Evolutionary conservation across 23 red algal species (phyloP), one percentile per base, ranked within the genome.

Genomic region (Chondrus crispus): DNA sequence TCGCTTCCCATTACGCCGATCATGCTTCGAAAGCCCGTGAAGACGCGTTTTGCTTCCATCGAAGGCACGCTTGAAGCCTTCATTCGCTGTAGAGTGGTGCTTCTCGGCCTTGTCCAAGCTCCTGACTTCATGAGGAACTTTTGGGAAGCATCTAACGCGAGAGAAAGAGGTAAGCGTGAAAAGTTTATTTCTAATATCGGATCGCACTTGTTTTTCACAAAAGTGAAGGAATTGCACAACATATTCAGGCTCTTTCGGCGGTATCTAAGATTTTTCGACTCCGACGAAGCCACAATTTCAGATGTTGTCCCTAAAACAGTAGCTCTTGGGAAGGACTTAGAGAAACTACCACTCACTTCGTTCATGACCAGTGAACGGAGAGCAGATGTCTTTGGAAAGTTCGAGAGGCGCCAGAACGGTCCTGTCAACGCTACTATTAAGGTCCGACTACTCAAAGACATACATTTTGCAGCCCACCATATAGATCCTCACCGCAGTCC

Each of bases 291-390:
- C 36, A 33, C 22, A 41, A 35, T 74, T 3, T 20, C 36, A 42
- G 68, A 74, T 37, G 68, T 74, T 41, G 68, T 74, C 22, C 68
- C 68, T 36, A 74, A 74, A 42, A 74, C 68, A 20, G n/a, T 74
- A 35, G 68, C n/a, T 20, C 20, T 74, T 20, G 19, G 46, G 36
- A 4, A 18, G 36, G 36, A 35, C 22, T 18, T 74, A 20, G 20
- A 5, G 4, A 35, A 42, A 74, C 16, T 74, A 41, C 68, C 68
- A 12, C 24, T 68, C 0, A 64, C 52, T 7, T 28, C 52, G 16
- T 85, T 69, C 54, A 46, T 63, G 20, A 85, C 6, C 0, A 32
- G 51, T 62, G 26, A 60, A 37, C 54, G 6, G 46, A 85, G 58
- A 68, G 54, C 29, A 24, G 81, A 85, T 9, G 30, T 85, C 68